phyloP scores from a whole-genome alignment of 1,284 basidiomycete species.

The Rhodotorula glutinis region DNA sequence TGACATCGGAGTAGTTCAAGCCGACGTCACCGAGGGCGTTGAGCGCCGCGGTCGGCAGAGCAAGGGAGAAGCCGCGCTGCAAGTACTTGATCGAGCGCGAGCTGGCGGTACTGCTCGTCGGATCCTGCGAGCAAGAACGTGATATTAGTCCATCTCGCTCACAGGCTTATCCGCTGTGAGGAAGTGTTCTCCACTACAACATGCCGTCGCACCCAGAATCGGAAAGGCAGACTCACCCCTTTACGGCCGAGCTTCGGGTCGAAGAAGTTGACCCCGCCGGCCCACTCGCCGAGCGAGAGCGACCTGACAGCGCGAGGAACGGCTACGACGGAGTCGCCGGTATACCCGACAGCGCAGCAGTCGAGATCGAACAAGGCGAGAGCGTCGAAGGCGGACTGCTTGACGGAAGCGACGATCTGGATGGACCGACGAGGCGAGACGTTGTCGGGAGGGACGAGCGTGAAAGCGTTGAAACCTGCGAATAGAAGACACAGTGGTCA shows the following conservation, averaged over 20 bases:
- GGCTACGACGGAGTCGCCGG: slow-evolving; percentile 13
- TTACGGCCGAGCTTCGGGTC: slow-evolving; percentile 11
- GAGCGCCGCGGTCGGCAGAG: slow-evolving; percentile 3
- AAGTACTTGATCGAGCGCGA: slow-evolving; percentile 19
- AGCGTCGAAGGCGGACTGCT: slow-evolving; percentile 2
- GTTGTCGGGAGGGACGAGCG: slow-evolving; percentile 12
- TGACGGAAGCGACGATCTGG: slow-evolving; percentile 12
- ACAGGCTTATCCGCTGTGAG: too few relatives aligned
- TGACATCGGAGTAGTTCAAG: not conserved
- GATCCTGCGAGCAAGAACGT: slow-evolving; percentile 1
- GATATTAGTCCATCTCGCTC: too few relatives aligned
- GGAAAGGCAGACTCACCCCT: slow-evolving; percentile 5
- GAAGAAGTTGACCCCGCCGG: slow-evolving; percentile 7
- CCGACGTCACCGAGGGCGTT: not conserved
- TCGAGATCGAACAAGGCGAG: slow-evolving; percentile 10
- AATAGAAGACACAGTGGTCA: not conserved
- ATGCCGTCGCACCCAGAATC: too few relatives aligned
- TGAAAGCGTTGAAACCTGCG: slow-evolving; percentile 6
- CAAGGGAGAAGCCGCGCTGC: slow-evolving; percentile 13
- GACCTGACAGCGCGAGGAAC: slow-evolving; percentile 9
- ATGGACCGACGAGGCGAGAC: not conserved
- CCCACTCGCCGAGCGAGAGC: slow-evolving; percentile 14
- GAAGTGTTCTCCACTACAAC: too few relatives aligned
- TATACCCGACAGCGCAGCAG: slow-evolving; percentile 10
- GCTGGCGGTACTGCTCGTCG: slow-evolving; percentile 4